Evolutionary conservation across 352 stramenopile species (phyloP), one percentile per base, ranked within the genome.

Genomic region (Sclerospora graminicola): DNA sequence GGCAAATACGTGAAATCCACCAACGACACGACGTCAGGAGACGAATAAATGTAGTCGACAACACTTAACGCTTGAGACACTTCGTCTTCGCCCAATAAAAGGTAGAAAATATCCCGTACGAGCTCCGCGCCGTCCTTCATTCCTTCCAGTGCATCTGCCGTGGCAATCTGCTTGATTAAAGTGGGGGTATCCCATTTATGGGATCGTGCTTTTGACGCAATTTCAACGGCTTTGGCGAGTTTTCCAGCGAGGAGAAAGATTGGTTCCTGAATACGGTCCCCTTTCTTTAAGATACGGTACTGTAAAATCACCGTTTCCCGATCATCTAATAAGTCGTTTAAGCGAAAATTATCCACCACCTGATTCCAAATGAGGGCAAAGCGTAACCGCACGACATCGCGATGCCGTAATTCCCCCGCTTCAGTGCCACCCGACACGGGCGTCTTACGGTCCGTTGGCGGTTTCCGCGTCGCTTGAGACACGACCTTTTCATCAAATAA

Each of bases 281-380:
- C 78, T 33, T 82, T 80, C 30, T 77, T 64, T 13, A 84, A 33
- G 27, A 92, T 84, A 9, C 77, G 73, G 29, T 92, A 92, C 48
- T 92, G 80, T 21, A 92, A 36, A 30, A 92, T 90, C 15, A 86
- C 69, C 0, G 78, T 88, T 48, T 92, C 80, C 26, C 80, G 77
- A 28, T 92, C 78, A 18, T 92, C 80, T 1, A 92, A 49, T 14
- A 92, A 44, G 46, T 92, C 80, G 24, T 85, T 87, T n/a, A 89
- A 31, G 4, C 80, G 77, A 39, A 92, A 92, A 37, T 77, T 89
- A 45, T 80, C 84, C 18, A 92, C 75, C 32, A 89, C 69, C 55
- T 92, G 75, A 54, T 92, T 92, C 80, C 80, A 92, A 20, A 92
- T 80, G 34, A 93, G 84, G 0, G 77, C 77, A 47, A 90, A 90